These are phyloP conservation scores for Pleurotus platypus DNA, from an alignment of 768 basidiomycete species.

Conservation along the genomic window DNA sequence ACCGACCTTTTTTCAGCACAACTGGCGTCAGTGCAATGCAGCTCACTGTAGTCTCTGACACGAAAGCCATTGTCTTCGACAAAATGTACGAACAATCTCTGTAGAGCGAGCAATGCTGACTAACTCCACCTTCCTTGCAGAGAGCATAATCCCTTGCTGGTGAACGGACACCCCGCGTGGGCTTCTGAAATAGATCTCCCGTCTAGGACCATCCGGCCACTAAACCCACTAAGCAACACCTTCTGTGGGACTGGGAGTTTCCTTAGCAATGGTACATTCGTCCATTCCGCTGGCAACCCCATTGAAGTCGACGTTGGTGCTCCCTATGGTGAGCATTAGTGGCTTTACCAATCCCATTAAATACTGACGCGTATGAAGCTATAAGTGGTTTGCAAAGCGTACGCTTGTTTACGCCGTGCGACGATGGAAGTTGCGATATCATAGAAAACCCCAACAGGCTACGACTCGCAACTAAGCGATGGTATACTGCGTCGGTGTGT, in stretches of 20 bases:
- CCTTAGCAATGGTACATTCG: conserved; percentile 38
- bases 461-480: conserved; percentile 31
- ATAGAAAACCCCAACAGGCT: conserved; percentile 30
- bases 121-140: neutral
- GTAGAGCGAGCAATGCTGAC: neutral
- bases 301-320: neutral
- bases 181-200: conserved; percentile 38
- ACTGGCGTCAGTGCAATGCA: conserved; percentile 21
- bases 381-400: conserved; percentile 29
- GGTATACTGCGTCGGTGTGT: conserved; percentile 36
- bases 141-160: conserved; percentile 32
- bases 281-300: conserved; percentile 17
- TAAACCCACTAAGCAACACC: conserved; percentile 31
- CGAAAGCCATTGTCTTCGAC: conserved; percentile 18
- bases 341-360: neutral
- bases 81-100: conserved; percentile 14
- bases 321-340: neutral
- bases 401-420: conserved; percentile 36
- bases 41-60: conserved; percentile 17
- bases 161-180: conserved; percentile 44
- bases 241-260: conserved; percentile 41
- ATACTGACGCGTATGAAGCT: neutral
- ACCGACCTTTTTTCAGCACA: conserved; percentile 10
- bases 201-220: conserved; percentile 31
- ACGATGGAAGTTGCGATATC: conserved; percentile 27